Evolutionary conservation across 1,284 basidiomycete species (phyloP).

Genomic region (Volvariella surrecta): DNA sequence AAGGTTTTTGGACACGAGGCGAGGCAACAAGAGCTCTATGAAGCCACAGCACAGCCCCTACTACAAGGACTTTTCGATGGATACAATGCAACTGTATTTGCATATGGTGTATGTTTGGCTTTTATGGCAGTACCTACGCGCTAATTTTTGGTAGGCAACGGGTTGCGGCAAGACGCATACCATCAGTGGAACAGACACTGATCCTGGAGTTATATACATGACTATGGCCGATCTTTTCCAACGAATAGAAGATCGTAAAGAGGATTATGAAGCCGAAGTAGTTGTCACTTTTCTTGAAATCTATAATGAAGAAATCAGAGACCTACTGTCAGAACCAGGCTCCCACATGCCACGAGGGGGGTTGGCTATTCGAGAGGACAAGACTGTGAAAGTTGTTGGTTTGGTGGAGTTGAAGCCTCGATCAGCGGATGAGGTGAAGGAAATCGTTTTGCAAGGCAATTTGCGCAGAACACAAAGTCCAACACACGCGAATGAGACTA

Average conservation of each 20-base stretch:
- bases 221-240: slow-evolving; percentile 96
- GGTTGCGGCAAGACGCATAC: slow-evolving; percentile 98
- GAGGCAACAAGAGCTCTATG: slow-evolving; percentile 80
- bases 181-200: slow-evolving; percentile 80
- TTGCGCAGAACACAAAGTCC: slow-evolving; percentile 82
- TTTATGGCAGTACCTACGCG: slow-evolving; percentile 4
- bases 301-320: slow-evolving; percentile 97
- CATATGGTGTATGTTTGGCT: slow-evolving; percentile 78
- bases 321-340: slow-evolving; percentile 77
- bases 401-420: slow-evolving; percentile 74
- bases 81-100: slow-evolving; percentile 96
- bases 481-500: slow-evolving; percentile 91
- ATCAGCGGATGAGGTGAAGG: slow-evolving; percentile 86
- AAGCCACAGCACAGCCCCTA: slow-evolving; percentile 76
- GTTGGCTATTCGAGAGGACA: slow-evolving; percentile 89
- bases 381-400: slow-evolving; percentile 82
- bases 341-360: slow-evolving; percentile 65
- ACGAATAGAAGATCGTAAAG: slow-evolving; percentile 76
- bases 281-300: slow-evolving; percentile 94
- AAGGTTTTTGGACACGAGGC: slow-evolving; percentile 78
- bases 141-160: slow-evolving; percentile 62
- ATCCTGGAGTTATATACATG: slow-evolving; percentile 90
- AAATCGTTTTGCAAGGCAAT: slow-evolving; percentile 86
- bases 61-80: slow-evolving; percentile 82
- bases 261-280: slow-evolving; percentile 79